Percentiles rank a stretch among this genome's conserved stretches.
Evolutionary conservation across 495 filamentous ascomycete species (phyloP).

Genomic region (Staphylotrichum tortipilum): DNA sequence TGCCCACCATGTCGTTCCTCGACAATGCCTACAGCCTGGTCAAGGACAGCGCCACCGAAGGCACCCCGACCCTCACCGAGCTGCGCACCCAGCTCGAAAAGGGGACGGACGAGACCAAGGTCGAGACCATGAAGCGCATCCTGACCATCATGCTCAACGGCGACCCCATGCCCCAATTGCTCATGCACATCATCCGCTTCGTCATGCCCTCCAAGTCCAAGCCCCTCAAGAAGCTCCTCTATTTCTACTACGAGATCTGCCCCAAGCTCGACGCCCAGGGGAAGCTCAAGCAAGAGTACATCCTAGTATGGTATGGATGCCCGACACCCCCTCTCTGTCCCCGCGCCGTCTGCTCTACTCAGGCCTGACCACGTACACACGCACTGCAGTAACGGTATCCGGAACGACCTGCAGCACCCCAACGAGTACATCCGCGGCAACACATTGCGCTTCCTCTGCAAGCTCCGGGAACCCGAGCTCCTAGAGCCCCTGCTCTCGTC

Average conservation of each 20-base stretch:
- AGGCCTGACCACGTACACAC: too few relatives aligned
- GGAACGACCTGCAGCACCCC: conserved; percentile 91
- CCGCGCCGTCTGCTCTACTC: too few relatives aligned
- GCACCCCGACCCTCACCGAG: conserved; percentile 77
- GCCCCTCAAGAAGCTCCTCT: conserved; percentile 93
- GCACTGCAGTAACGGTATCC: conserved; percentile 86
- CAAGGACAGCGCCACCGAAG: conserved; percentile 87
- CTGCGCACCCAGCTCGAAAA: conserved; percentile 92
- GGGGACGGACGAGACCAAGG: conserved; percentile 91
- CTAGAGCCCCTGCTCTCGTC: conserved; percentile 93
- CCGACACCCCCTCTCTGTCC: too few relatives aligned
- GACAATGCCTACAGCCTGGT: conserved; percentile 92
- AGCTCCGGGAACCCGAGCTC: conserved; percentile 90
- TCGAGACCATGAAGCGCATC: conserved; percentile 97
- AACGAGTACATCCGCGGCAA: conserved; percentile 98
- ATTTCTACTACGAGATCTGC: conserved; percentile 99
- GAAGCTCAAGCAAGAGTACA: conserved; percentile 98
- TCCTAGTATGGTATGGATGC: conserved; percentile 81
- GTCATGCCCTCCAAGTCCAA: conserved; percentile 98
- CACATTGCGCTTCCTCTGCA: conserved; percentile 92
- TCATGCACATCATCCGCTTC: conserved; percentile 99
- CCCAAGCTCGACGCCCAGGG: conserved; percentile 85
- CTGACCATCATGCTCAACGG: conserved; percentile 97
- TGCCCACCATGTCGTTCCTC: conserved; percentile 81
- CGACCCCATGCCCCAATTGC: conserved; percentile 84